Conservation (phyloP, 2,329 filamentous ascomycete genomes). For the Byssochlamys sp. region DNA sequence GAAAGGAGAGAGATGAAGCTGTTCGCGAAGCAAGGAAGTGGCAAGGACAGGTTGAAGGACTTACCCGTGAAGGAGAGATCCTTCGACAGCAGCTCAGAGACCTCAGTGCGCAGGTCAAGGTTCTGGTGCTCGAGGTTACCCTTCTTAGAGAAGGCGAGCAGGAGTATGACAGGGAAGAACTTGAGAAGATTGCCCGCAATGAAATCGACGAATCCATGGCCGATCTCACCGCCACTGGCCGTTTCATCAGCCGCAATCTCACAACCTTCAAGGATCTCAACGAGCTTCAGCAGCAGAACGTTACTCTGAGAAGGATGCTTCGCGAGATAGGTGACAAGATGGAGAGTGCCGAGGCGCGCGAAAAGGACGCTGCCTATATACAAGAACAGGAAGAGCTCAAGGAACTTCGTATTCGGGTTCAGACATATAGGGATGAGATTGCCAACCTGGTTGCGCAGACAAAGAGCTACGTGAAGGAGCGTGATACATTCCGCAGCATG, state of each 20-base stretch:
- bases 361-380: constrained; percentile 45
- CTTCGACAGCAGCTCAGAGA: constrained; percentile 80
- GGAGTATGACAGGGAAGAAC: constrained; percentile 62
- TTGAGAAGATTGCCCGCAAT: constrained; percentile 68
- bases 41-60: constrained; percentile 58
- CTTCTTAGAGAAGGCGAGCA: constrained; percentile 65
- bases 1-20: constrained; percentile 67
- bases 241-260: constrained; percentile 80
- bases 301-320: constrained; percentile 70
- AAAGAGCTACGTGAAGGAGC: constrained; percentile 88
- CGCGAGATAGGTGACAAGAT: constrained; percentile 78
- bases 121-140: constrained; percentile 78
- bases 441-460: constrained; percentile 71
- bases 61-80: constrained; percentile 60
- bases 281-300: constrained; percentile 79
- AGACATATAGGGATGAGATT: constrained; percentile 75
- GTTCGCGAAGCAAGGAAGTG: constrained; percentile 70
- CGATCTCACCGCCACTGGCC: constrained; percentile 73
- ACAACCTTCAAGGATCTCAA: constrained; percentile 77
- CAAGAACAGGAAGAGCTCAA: constrained; percentile 61
- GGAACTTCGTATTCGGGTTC: constrained; percentile 60
- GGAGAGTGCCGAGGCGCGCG: constrained; percentile 77
- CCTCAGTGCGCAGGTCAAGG: constrained; percentile 78
- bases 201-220: constrained; percentile 63
- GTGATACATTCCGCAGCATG: constrained; percentile 95